phyloP scores from a whole-genome alignment of 352 stramenopile species.

The Hyaloperonospora brassicae region DNA sequence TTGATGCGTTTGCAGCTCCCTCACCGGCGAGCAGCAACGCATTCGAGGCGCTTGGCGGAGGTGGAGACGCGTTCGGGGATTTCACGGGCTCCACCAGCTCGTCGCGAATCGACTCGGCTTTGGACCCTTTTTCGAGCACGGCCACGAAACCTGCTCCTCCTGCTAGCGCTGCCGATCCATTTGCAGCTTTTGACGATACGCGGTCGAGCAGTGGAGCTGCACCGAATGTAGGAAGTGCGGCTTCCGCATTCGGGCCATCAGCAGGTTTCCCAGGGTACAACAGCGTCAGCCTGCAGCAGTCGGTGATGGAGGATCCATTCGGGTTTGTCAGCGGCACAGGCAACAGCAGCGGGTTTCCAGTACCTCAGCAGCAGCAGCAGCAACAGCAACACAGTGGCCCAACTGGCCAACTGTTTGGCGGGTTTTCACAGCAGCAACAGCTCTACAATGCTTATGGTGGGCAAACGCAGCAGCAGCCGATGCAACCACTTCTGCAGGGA shows the following conservation, averaged over 20 bases:
- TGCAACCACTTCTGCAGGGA: slow-evolving; percentile 31
- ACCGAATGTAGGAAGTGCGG: slow-evolving; percentile 6
- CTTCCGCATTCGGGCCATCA: slow-evolving; percentile 17
- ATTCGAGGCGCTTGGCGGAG: slow-evolving; percentile 35
- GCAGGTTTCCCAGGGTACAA: slow-evolving; percentile 9
- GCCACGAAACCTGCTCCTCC: slow-evolving; percentile 11
- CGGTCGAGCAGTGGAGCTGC: slow-evolving; percentile 13
- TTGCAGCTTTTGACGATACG: slow-evolving; percentile 58
- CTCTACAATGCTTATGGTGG: slow-evolving; percentile 18
- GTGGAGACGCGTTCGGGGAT: slow-evolving; percentile 25
- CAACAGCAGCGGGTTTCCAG: slow-evolving; percentile 27
- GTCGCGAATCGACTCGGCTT: slow-evolving; percentile 27
- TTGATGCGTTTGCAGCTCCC: slow-evolving; percentile 34
- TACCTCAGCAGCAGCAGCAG: slow-evolving; percentile 20
- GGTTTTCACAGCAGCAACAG: slow-evolving; percentile 21
- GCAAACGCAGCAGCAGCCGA: slow-evolving; percentile 32
- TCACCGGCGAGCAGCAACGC: slow-evolving; percentile 19
- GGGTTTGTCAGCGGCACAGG: slow-evolving; percentile 30
- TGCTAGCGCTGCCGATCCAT: slow-evolving; percentile 34
- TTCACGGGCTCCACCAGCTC: slow-evolving; percentile 25
- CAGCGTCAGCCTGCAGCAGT: slow-evolving; percentile 17
- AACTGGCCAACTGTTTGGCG: slow-evolving; percentile 15
- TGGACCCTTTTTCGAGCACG: slow-evolving; percentile 24
- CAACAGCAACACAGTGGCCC: slow-evolving; percentile 1
- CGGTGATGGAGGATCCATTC: slow-evolving; percentile 39